Evolutionary conservation across 2,329 filamentous ascomycete genomes (phyloP), one percentile per base, ranked within the genome.

Genomic region (Colletotrichum sidae): DNA sequence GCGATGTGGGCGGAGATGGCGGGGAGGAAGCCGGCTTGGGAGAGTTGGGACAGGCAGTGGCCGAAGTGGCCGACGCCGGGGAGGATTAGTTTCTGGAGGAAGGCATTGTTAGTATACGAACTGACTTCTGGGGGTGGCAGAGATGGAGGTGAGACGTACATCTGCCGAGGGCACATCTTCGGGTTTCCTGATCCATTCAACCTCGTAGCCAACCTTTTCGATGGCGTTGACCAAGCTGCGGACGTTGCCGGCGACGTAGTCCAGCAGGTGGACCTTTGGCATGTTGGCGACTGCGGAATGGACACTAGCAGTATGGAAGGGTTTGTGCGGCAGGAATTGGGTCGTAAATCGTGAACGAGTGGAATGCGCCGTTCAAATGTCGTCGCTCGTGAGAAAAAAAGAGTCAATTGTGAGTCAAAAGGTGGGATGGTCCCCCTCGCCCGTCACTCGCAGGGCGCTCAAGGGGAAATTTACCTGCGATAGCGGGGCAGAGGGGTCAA

Each of bases 11-110:
- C 84, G 70, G 85, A 88, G 69, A 99, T 90, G 9, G 94, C 92
- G 65, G 93, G 91, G 59, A 95, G 83, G 79, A 94, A 99, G 69
- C 92, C 93, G 42, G 93, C 93, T 46, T 89, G 86, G 13, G 90
- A 84, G 70, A 99, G 89, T 75, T 97, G 94, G 35, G 88, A 89
- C 69, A 98, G 84, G 79, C 96, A 99, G 83, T 99, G 94, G 67
- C 96, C 96, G 74, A 98, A 99, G 84, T 99, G 95, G 72, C 96
- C 96, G 68, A 99, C 96, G 66, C 96, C 96, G 6, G 96, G 96
- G 34, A 99, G 87, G 70, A 99, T 97, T 72, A 99, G 88, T 86
- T 90, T 96, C 91, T 97, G 77, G 8, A 50, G 37, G 62, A 6
- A 25, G 8, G 6, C 12, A n/a, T 8, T 41, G 42, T 63, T 39